Conservation (phyloP, 352 stramenopile species). For the Phytophthora sansomeana region DNA sequence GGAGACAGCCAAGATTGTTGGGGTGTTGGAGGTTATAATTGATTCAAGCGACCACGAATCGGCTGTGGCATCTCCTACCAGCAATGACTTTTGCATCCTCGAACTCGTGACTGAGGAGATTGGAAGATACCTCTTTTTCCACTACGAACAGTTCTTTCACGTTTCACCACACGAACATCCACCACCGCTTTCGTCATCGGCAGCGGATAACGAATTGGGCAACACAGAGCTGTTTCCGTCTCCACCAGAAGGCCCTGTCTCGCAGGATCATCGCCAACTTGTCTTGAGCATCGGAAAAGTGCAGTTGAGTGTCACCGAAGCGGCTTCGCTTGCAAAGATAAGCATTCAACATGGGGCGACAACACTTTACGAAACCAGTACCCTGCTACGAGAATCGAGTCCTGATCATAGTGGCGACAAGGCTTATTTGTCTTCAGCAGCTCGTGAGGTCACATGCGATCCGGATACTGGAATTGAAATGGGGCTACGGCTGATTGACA, state of each 20-base stretch:
- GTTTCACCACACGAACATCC: constrained; percentile 20
- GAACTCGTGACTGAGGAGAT: constrained; percentile 71
- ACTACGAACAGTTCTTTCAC: constrained; percentile 76
- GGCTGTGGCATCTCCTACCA: constrained; percentile 26
- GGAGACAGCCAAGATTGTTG: constrained; percentile 52
- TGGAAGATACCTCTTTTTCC: constrained; percentile 76
- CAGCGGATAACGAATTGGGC: constrained; percentile 1
- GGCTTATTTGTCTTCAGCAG: constrained; percentile 9
- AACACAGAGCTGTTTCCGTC: constrained; percentile 40
- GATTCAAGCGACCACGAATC: constrained; percentile 22
- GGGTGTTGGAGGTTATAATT: constrained; percentile 73
- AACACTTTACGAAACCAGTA: constrained; percentile 38
- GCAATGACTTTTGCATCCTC: constrained; percentile 77
- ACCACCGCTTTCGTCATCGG: constrained; percentile 7
- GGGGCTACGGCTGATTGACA: constrained; percentile 61
- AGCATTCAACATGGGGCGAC: constrained; percentile 44
- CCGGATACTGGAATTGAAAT: constrained; percentile 37
- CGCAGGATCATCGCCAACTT: constrained; percentile 34
- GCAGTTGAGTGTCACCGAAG: constrained; percentile 19
- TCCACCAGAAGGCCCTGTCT: constrained; percentile 38
- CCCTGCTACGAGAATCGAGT: constrained; percentile 22
- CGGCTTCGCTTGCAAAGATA: constrained; percentile 33
- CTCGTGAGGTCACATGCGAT: constrained; percentile 35
- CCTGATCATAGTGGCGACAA: constrained; percentile 21
- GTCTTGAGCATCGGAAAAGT: constrained; percentile 36